Conservation (phyloP, 2,329 filamentous ascomycete species). For the Alternaria viburni region DNA sequence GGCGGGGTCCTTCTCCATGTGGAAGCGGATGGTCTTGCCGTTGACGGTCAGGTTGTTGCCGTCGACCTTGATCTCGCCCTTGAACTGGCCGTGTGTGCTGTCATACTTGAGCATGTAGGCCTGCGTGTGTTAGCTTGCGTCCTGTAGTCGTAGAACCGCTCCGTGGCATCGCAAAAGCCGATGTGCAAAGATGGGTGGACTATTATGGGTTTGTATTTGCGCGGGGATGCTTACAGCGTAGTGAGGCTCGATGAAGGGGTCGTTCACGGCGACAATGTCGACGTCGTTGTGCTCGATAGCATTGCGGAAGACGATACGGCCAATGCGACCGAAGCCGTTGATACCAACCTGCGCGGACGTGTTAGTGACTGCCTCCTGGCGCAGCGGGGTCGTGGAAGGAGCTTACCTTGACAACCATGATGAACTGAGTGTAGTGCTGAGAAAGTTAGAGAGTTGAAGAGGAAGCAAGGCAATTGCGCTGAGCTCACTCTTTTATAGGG, state of each 20-base stretch:
- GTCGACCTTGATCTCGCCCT: slow-evolving; percentile 81
- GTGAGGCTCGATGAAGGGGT: slow-evolving; percentile 97
- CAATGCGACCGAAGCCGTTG: slow-evolving; percentile 99
- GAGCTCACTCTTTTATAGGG: slow-evolving; percentile 30
- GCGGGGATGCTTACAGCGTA: slow-evolving; percentile 80
- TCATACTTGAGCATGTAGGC: slow-evolving; percentile 99
- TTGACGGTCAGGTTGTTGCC: slow-evolving; percentile 82
- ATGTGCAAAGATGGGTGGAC: background rate
- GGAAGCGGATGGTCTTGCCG: slow-evolving; percentile 95
- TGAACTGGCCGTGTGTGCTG: slow-evolving; percentile 95
- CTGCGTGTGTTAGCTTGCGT: slow-evolving; percentile 57
- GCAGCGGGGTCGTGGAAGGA: slow-evolving; percentile 24
- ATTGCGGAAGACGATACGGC: slow-evolving; percentile 99
- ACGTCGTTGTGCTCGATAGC: slow-evolving; percentile 88
- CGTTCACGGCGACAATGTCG: slow-evolving; percentile 95
- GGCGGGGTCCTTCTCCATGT: slow-evolving; percentile 87
- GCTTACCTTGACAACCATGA: slow-evolving; percentile 57
- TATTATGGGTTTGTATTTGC: background rate
- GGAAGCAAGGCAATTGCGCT: slow-evolving; percentile 9
- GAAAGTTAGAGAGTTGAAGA: slow-evolving; percentile 19
- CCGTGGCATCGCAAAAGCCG: background rate
- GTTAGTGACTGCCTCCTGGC: slow-evolving; percentile 30
- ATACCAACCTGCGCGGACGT: slow-evolving; percentile 75
- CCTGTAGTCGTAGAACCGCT: background rate
- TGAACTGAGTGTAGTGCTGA: slow-evolving; percentile 35